Evolutionary conservation across 768 basidiomycete species (phyloP).

Genomic region (Dacryopinax spathularia): DNA sequence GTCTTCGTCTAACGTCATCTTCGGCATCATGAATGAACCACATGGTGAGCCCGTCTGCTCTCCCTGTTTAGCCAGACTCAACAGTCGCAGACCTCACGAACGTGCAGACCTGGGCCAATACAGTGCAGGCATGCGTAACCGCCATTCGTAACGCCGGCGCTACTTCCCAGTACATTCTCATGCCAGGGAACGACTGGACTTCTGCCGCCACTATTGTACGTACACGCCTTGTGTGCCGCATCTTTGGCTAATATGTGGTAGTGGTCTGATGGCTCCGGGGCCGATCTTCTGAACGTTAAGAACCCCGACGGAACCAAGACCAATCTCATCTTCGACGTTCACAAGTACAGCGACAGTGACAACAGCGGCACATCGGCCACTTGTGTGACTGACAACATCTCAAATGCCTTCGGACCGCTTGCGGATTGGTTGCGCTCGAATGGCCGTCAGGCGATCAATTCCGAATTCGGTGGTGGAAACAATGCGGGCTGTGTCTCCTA

Average conservation of each 20-base stretch:
- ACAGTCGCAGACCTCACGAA: slow-evolving; percentile 41
- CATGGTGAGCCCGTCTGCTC: neutral
- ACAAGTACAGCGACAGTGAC: slow-evolving; percentile 47
- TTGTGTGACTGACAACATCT: slow-evolving; percentile 41
- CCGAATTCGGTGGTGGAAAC: slow-evolving; percentile 48
- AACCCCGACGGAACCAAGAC: slow-evolving; percentile 15
- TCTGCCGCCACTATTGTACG: slow-evolving; percentile 28
- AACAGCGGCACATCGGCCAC: slow-evolving; percentile 32
- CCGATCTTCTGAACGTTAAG: slow-evolving; percentile 11
- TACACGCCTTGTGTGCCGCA: slow-evolving; percentile 36
- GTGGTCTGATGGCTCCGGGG: neutral
- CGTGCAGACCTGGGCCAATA: slow-evolving; percentile 35
- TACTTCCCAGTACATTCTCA: slow-evolving; percentile 39
- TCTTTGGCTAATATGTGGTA: no score
- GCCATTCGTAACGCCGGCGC: slow-evolving; percentile 48
- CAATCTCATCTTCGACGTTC: slow-evolving; percentile 45
- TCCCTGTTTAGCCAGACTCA: neutral
- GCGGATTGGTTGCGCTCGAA: slow-evolving; percentile 36
- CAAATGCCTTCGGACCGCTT: slow-evolving; percentile 33
- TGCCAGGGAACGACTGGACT: slow-evolving; percentile 46
- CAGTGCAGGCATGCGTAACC: slow-evolving; percentile 47
- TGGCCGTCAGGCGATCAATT: slow-evolving; percentile 41
- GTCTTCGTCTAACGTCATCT: slow-evolving; percentile 22
- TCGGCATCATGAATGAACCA: slow-evolving; percentile 12
- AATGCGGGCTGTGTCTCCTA: slow-evolving; percentile 32